These are phyloP conservation scores for Echinosophora koreensis DNA, from an alignment of 306 rosid genomes.

Conservation along the genomic window DNA sequence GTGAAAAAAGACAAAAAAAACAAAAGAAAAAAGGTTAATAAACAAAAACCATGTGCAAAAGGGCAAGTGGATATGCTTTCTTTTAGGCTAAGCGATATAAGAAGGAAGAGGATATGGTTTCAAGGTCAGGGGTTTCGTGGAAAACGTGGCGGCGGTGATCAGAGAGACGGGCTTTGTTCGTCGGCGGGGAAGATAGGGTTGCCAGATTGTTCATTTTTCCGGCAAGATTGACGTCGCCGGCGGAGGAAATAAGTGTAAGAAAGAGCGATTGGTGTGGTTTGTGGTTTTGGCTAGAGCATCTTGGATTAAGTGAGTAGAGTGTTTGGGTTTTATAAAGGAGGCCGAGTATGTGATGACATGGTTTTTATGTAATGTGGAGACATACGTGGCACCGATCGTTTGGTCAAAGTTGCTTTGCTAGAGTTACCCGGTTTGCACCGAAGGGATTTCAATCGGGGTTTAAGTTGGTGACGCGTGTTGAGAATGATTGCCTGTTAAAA, in stretches of 20 bases:
- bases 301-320: conserved; percentile 46
- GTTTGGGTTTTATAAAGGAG: conserved; percentile 55
- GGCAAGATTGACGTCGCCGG: conserved; percentile 52
- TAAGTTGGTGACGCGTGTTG: conserved; percentile 49
- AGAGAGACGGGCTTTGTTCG: conserved; percentile 64
- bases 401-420: conserved; percentile 37
- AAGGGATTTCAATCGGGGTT: background rate
- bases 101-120: conserved; percentile 45
- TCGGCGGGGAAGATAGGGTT: conserved; percentile 15
- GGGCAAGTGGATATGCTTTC: conserved; percentile 19
- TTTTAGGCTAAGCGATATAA: conserved; percentile 45
- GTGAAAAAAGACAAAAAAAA: background rate
- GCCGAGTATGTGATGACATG: conserved; percentile 51
- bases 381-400: conserved; percentile 47
- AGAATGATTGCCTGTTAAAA: background rate
- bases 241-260: background rate
- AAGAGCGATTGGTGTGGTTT: background rate
- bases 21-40: no score
- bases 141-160: conserved; percentile 87
- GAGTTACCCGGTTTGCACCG: conserved; percentile 42
- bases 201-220: conserved; percentile 80
- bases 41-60: background rate
- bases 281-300: conserved; percentile 8
- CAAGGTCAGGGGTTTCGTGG: conserved; percentile 60
- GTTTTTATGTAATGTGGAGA: background rate